Percentiles rank a stretch among this genome's conserved stretches.
phyloP scores from a whole-genome alignment of 2,329 filamentous ascomycete genomes.

The Neonectria faginata region DNA sequence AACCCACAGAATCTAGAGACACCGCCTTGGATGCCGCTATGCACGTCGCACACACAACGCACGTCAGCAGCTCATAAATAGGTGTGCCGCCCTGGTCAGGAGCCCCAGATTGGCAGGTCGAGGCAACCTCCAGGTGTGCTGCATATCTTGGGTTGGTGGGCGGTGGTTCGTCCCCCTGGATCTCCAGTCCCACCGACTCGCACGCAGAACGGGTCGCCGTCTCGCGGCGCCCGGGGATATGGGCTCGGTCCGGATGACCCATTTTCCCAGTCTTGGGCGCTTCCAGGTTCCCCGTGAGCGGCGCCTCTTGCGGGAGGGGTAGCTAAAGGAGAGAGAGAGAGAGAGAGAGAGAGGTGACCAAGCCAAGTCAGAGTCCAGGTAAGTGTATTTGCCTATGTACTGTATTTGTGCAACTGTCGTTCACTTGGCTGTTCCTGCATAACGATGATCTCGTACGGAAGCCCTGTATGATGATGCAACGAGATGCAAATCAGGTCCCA shows the following conservation, averaged over 20 bases:
- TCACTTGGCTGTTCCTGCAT: constrained; percentile 17
- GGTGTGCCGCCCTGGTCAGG: constrained; percentile 8
- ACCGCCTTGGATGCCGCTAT: constrained; percentile 8
- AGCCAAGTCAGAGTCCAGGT: background rate
- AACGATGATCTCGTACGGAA: constrained; percentile 1
- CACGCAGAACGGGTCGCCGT: constrained; percentile 11
- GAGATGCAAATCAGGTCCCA: constrained; percentile 10
- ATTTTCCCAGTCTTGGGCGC: constrained; percentile 9
- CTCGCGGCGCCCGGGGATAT: constrained; percentile 23
- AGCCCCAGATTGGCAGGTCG: constrained; percentile 19
- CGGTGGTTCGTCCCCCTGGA: constrained; percentile 13
- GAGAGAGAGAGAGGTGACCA: background rate
- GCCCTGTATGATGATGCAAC: constrained; percentile 4
- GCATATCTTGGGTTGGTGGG: constrained; percentile 11
- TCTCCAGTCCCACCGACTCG: constrained; percentile 13
- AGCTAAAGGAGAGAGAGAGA: background rate
- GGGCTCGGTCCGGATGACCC: constrained; percentile 23
- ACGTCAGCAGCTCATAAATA: constrained; percentile 23
- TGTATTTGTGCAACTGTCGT: background rate
- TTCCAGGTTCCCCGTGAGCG: background rate
- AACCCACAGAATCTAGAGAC: constrained; percentile 1
- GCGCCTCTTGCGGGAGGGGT: constrained; percentile 19
- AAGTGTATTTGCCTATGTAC: too few relatives aligned
- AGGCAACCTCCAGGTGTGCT: constrained; percentile 7
- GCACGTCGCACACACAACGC: constrained; percentile 18